These are phyloP conservation scores for Marsdenia floribunda DNA, from an alignment of 257 asterid species.

Conservation along the genomic window DNA sequence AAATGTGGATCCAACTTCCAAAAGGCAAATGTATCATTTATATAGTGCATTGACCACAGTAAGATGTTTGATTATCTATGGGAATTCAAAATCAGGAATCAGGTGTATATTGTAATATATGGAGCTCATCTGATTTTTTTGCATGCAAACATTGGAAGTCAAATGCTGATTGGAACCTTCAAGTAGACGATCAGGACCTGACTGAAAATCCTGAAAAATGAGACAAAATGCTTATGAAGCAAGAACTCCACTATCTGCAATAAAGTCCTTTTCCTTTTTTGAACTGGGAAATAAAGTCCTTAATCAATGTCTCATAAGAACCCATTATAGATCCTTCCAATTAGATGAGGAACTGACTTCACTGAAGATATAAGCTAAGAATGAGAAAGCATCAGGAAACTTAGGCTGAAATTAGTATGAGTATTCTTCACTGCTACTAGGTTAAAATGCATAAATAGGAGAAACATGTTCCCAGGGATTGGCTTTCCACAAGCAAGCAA, in stretches of 20 bases:
- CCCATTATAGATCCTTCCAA: not conserved
- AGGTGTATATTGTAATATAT: not conserved
- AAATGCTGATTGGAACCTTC: not conserved
- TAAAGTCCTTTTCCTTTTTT: not conserved
- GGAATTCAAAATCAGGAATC: not conserved
- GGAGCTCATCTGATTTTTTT: not conserved
- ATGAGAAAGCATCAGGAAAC: not conserved
- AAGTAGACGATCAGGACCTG: not conserved
- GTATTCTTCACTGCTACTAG: not conserved
- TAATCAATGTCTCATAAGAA: not conserved
- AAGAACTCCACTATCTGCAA: not conserved
- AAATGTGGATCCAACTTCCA: not conserved
- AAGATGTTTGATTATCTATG: not conserved
- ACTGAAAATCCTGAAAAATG: not conserved
- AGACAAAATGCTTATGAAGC: not conserved
- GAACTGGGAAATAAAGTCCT: not conserved
- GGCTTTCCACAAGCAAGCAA: not conserved
- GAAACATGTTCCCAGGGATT: not conserved
- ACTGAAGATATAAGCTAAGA: not conserved
- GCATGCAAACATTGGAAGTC: not conserved
- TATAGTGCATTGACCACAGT: not conserved
- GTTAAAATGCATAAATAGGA: not conserved
- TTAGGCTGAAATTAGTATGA: not conserved
- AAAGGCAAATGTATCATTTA: not conserved
- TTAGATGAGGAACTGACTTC: not conserved